A percentile compares a stretch with the other conserved stretches of the same genome.
Evolutionary conservation across 208 protist genomes (phyloP).

Genomic region (Trypanosoma lewisi): DNA sequence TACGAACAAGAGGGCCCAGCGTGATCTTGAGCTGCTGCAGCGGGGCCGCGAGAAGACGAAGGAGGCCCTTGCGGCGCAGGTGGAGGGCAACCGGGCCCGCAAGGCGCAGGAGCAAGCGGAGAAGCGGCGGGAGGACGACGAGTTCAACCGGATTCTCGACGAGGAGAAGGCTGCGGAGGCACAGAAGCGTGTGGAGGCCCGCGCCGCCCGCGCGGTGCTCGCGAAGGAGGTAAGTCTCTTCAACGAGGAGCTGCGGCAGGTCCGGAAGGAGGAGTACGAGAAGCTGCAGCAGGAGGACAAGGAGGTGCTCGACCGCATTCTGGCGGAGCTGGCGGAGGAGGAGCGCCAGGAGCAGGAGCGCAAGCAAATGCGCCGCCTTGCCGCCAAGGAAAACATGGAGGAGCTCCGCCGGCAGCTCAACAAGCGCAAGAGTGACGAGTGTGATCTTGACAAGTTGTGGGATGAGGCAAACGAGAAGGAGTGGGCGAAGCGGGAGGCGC

Average conservation of each 20-base stretch:
- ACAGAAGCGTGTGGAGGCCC: constrained; percentile 33
- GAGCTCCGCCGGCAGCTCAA: constrained; percentile 44
- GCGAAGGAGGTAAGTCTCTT: constrained; percentile 69
- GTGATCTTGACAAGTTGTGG: constrained; percentile 72
- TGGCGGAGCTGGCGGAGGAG: constrained; percentile 55
- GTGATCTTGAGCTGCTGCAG: constrained; percentile 60
- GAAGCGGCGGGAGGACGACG: constrained; percentile 44
- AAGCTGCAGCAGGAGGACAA: constrained; percentile 61
- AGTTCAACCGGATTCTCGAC: constrained; percentile 70
- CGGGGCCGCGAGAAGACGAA: constrained; percentile 35
- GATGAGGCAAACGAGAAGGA: constrained; percentile 74
- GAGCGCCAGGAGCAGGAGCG: constrained; percentile 35
- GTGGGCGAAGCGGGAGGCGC: constrained; percentile 78
- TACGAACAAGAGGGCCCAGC: constrained; percentile 56
- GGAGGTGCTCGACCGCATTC: constrained; percentile 57
- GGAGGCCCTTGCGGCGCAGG: constrained; percentile 68
- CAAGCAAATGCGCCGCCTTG: constrained; percentile 34
- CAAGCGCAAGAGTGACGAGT: constrained; percentile 48
- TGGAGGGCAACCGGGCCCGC: constrained; percentile 65
- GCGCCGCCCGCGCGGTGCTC: constrained; percentile 34
- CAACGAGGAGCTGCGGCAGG: constrained; percentile 64
- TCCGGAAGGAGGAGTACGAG: constrained; percentile 78
- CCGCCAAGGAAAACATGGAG: constrained; percentile 39
- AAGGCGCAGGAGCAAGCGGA: constrained; percentile 32
- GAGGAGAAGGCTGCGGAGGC: constrained; percentile 50